Evolutionary conservation across 495 filamentous ascomycete genomes (phyloP), one percentile per base, ranked within the genome.

Genomic region (Penicillium coprophilum): DNA sequence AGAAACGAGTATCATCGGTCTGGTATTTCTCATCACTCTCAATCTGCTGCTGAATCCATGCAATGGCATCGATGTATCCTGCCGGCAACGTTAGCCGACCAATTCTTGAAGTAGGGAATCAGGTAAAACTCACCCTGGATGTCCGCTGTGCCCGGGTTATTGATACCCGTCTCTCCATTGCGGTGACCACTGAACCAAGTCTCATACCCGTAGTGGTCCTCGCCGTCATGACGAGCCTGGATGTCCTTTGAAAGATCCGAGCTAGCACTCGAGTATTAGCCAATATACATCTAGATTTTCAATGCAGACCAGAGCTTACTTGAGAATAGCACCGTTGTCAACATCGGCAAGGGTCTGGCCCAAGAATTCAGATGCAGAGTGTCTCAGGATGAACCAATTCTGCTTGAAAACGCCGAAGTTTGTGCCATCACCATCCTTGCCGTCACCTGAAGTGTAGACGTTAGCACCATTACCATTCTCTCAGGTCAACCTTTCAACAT

Each of bases 391-490:
- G 52, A 57, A 65, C 71, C 71, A 73, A 48, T 74, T 76, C 59
- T 78, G 69, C 66, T 71, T 71, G 63, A 71, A 71, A 17, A 71
- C 64, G 20, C 68, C 66, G 46, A 69, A 71, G 57, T 71, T 71
- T 31, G 66, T 67, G 17, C 57, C 45, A 17, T 69, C 68, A 10
- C 66, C 64, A 10, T 56, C 62, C 58, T 71, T 71, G 3, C 64
- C 66, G 30, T 71, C 66, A 28, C 68, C 66, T 71, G 44, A 34
- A 9, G 30, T 39, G 23, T 11, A n/a, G 17, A 10, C 17, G 31
- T 67, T 48, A 63, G 46, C 32, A 28, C 7, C 24, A 8, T 1
- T 28, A 12, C 1, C 39, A 19, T 3, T n/a, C 12, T n/a, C 3
- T 24, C n/a, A 20, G n/a, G 21, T 2, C 28, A 3, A 41, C 15